These are phyloP conservation scores for Penicillium coprophilum DNA, from an alignment of 495 filamentous ascomycete species.

Conservation along the genomic window DNA sequence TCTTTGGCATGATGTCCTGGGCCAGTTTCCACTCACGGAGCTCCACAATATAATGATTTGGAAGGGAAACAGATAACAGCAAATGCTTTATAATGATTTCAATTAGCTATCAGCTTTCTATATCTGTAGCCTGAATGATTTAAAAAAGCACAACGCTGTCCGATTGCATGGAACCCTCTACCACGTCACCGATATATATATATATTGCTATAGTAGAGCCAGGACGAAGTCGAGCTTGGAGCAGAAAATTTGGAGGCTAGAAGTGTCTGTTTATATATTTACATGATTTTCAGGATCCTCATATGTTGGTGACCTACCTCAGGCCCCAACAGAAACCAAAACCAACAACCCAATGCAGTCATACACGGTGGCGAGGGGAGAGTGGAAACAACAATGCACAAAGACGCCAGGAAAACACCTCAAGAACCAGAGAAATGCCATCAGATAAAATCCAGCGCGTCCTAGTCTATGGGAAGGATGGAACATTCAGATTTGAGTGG, in stretches of 20 bases:
- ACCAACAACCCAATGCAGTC: slow-evolving; percentile 3
- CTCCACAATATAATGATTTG: too few relatives aligned
- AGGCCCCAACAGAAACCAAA: slow-evolving; percentile 3
- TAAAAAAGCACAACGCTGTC: too few relatives aligned
- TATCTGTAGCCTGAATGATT: too few relatives aligned
- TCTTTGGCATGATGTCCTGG: too few relatives aligned
- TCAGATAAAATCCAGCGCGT: slow-evolving; percentile 24
- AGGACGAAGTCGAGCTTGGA: too few relatives aligned
- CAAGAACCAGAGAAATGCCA: slow-evolving; percentile 25
- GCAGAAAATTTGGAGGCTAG: background rate
- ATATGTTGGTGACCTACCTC: background rate
- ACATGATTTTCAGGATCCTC: slow-evolving; percentile 6
- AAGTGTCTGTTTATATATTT: slow-evolving; percentile 10
- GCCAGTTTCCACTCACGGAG: too few relatives aligned
- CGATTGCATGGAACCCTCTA: too few relatives aligned
- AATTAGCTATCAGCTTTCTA: too few relatives aligned
- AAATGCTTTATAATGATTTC: too few relatives aligned
- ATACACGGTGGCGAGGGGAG: slow-evolving; percentile 33
- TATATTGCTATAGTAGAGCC: too few relatives aligned
- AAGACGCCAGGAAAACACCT: slow-evolving; percentile 36
- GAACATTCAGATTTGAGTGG: slow-evolving; percentile 8
- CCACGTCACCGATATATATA: too few relatives aligned
- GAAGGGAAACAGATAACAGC: too few relatives aligned
- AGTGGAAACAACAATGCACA: slow-evolving; percentile 37
- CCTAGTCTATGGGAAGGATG: slow-evolving; percentile 25